phyloP scores from a whole-genome alignment of 139 green algal species.

The Chlamydomonas incerta region DNA sequence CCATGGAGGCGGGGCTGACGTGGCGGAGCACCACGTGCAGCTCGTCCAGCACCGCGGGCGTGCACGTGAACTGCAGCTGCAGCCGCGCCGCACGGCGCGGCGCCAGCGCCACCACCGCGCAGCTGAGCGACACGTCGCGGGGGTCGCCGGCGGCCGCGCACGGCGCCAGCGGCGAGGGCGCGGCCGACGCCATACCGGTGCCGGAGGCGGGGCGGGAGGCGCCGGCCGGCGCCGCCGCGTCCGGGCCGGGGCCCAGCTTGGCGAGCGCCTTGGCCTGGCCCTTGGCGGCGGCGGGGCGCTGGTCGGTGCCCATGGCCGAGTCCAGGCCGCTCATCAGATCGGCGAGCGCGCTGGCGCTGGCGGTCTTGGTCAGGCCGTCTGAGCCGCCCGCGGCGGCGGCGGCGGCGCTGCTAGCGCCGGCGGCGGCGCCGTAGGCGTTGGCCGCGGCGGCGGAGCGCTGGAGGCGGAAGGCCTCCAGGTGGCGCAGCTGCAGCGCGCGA shows the following conservation, averaged over 20 bases:
- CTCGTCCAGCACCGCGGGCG: slow-evolving; percentile 4
- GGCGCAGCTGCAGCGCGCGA: background rate
- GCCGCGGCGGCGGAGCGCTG: background rate
- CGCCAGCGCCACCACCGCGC: background rate
- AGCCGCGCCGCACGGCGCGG: background rate
- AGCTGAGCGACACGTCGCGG: background rate
- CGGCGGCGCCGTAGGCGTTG: background rate
- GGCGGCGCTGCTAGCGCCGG: background rate
- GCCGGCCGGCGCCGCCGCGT: too few species aligned
- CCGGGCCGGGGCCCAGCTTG: too few species aligned
- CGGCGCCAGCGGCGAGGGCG: background rate
- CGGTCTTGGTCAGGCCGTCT: background rate
- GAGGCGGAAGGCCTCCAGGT: slow-evolving; percentile 24
- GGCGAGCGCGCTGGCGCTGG: too few species aligned
- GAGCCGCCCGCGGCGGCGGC: background rate
- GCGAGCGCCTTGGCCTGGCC: too few species aligned
- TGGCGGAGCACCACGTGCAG: slow-evolving; percentile 33
- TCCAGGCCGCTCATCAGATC: too few species aligned
- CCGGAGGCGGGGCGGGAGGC: background rate
- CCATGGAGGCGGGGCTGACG: slow-evolving; percentile 9
- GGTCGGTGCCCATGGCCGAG: too few species aligned
- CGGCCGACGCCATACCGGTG: too few species aligned
- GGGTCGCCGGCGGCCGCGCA: background rate
- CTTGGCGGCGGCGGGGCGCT: too few species aligned
- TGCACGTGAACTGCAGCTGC: slow-evolving; percentile 13